These are phyloP conservation scores for Huiozyma sinensis DNA, from an alignment of 805 yeast species.

Conservation along the genomic window DNA sequence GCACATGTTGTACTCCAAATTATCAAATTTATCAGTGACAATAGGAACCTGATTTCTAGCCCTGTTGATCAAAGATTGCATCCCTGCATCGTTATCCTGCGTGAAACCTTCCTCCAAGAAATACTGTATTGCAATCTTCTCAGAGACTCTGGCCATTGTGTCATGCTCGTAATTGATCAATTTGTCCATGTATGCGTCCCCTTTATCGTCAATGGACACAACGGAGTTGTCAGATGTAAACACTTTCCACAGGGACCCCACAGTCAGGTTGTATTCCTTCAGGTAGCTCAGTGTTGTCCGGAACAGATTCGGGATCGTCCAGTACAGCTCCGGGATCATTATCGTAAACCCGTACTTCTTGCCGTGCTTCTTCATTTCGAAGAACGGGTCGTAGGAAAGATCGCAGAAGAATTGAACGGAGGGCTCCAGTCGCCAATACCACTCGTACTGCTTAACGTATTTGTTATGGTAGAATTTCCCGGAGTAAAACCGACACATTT, in stretches of 20 bases:
- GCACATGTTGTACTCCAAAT: constrained; percentile 63
- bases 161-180: constrained; percentile 21
- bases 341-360: constrained; percentile 84
- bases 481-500: constrained; percentile 90
- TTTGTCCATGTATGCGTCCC: constrained; percentile 17
- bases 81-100: constrained; percentile 16
- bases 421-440: constrained; percentile 98
- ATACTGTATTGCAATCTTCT: constrained; percentile 26
- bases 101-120: constrained; percentile 11
- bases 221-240: constrained; percentile 38
- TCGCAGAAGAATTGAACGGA: constrained; percentile 86
- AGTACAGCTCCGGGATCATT: constrained; percentile 62
- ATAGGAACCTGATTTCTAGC: constrained; percentile 25
- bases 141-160: constrained; percentile 18
- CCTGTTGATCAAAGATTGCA: constrained; percentile 31
- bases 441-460: constrained; percentile 55
- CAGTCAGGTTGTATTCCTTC: constrained; percentile 31
- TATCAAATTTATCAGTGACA: constrained; percentile 47
- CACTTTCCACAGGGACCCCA: constrained; percentile 61
- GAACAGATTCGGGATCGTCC: constrained; percentile 76
- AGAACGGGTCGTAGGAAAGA: constrained; percentile 81
- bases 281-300: constrained; percentile 59
- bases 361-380: constrained; percentile 56
- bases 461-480: constrained; percentile 78
- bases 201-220: constrained; percentile 26